Evolutionary conservation across 345 rosid species (phyloP).

Genomic region (Arabis hirsuta): DNA sequence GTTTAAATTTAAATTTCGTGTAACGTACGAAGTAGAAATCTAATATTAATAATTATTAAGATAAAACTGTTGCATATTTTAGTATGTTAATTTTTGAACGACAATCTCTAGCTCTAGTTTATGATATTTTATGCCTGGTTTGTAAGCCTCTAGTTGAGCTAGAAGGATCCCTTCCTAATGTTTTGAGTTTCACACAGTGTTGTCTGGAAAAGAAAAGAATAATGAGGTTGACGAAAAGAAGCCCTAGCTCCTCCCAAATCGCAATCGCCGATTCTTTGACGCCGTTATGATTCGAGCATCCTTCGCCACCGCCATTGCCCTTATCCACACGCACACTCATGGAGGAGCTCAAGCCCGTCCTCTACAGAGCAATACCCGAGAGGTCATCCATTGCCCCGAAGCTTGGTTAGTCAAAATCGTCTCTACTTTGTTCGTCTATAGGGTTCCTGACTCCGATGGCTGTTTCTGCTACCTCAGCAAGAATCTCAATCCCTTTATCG

Average conservation of each 20-base stretch:
- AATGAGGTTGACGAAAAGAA: constrained; percentile 26
- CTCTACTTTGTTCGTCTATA: constrained; percentile 56
- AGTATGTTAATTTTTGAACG: too few species aligned
- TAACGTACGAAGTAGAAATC: too few species aligned
- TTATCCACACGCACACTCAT: constrained; percentile 49
- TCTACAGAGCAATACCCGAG: constrained; percentile 38
- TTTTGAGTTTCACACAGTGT: neutral
- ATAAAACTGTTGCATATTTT: too few species aligned
- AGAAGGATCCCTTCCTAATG: neutral
- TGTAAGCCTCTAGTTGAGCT: too few species aligned
- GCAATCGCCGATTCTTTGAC: constrained; percentile 17
- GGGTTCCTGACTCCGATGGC: constrained; percentile 46
- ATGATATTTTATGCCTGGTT: too few species aligned
- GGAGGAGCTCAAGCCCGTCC: constrained; percentile 57
- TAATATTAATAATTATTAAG: too few species aligned
- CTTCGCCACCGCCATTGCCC: constrained; percentile 49
- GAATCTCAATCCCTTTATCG: constrained; percentile 59
- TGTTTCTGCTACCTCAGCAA: constrained; percentile 61
- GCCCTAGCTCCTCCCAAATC: constrained; percentile 13
- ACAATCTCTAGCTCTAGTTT: too few species aligned
- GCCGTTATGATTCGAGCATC: constrained; percentile 64
- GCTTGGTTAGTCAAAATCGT: constrained; percentile 82
- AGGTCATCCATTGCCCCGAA: constrained; percentile 45
- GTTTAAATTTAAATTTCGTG: too few species aligned
- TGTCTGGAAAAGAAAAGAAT: neutral